These are phyloP conservation scores for Pezicula radicicola DNA, from an alignment of 2,329 filamentous ascomycete genomes.

Conservation along the genomic window DNA sequence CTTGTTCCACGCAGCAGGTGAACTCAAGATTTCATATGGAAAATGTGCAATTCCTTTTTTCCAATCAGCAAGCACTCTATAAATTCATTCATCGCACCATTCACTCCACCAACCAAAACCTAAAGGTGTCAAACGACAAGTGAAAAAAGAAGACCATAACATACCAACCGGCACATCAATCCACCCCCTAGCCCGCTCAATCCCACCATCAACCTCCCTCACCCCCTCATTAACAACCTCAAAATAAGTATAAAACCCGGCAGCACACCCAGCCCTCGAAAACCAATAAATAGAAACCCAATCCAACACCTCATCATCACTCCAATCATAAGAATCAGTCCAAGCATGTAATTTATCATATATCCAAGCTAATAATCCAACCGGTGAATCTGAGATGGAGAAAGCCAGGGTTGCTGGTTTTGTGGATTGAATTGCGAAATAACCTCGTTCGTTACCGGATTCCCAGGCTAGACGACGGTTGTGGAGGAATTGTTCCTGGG, in stretches of 20 bases:
- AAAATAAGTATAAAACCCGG: no score
- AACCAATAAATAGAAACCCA: conserved; percentile 74
- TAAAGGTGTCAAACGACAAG: no score
- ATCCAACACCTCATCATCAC: conserved; percentile 68
- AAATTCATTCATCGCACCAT: no score
- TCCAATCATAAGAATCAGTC: conserved; percentile 70
- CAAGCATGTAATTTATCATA: conserved; percentile 76
- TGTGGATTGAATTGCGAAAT: conserved; percentile 24
- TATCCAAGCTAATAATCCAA: conserved; percentile 70
- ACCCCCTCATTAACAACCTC: no score
- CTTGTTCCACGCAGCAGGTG: conserved; percentile 49
- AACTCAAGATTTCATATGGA: conserved; percentile 51
- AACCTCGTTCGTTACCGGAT: background rate
- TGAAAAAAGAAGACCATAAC: no score
- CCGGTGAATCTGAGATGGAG: conserved; percentile 63
- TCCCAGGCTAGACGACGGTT: no score
- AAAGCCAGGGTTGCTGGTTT: conserved; percentile 71
- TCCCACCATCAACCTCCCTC: no score
- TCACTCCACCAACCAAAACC: no score
- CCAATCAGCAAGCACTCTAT: conserved; percentile 16
- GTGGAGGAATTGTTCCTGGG: no score
- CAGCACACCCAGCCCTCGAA: conserved; percentile 51
- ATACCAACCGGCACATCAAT: no score
- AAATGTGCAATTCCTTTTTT: conserved; percentile 53
- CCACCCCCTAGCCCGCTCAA: no score